Conservation (phyloP, 129 eudicot species). For the Pseudognaphalium luteoalbum region DNA sequence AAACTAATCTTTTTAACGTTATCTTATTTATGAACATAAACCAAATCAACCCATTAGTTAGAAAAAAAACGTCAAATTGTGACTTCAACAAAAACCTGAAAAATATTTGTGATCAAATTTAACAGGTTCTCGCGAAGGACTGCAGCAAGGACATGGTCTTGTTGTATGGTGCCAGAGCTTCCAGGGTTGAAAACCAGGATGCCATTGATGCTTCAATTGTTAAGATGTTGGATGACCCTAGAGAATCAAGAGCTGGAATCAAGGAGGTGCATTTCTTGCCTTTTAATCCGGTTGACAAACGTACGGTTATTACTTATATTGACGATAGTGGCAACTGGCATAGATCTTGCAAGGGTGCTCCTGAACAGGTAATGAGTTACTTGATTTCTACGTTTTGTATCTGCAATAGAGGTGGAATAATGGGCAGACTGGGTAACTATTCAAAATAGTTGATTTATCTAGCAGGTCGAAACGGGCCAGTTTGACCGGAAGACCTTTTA, state of each 20-base stretch:
- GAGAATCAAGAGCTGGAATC: constrained; percentile 71
- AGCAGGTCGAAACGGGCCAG: not conserved
- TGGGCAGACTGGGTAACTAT: not conserved
- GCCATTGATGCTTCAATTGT: constrained; percentile 86
- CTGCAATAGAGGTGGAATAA: not conserved
- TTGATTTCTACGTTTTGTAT: not conserved
- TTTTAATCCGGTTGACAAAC: constrained; percentile 82
- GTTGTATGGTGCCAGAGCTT: constrained; percentile 67
- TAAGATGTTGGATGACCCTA: constrained; percentile 65
- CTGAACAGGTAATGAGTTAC: constrained; percentile 60
- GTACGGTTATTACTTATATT: constrained; percentile 74
- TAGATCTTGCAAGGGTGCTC: constrained; percentile 90
- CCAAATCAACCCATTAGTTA: not conserved
- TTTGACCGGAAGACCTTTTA: constrained; percentile 36
- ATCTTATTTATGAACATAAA: not conserved
- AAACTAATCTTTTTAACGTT: not conserved
- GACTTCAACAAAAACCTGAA: not conserved
- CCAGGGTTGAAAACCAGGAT: constrained; percentile 79
- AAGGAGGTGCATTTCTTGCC: constrained; percentile 85
- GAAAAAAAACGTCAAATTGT: not conserved
- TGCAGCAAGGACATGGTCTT: constrained; percentile 50
- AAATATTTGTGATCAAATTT: not conserved
- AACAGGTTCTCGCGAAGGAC: constrained; percentile 43
- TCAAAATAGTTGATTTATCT: not conserved
- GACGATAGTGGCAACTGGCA: constrained; percentile 63